phyloP scores from a whole-genome alignment of 805 yeast genomes.

The Pichia sporocuriosa region DNA sequence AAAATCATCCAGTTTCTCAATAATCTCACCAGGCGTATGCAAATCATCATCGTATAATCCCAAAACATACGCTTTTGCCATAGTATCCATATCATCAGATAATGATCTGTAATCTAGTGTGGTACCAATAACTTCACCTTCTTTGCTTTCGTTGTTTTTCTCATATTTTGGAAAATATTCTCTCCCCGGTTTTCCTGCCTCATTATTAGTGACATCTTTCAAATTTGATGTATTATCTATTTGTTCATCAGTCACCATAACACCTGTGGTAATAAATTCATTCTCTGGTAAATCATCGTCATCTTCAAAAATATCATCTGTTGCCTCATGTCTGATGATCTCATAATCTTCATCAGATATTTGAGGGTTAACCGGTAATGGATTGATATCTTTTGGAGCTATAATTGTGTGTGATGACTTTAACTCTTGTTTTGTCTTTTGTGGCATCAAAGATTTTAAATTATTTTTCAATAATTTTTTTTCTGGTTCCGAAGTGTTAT shows the following conservation, averaged over 20 bases:
- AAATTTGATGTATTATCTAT: no score
- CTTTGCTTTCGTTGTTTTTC: neutral
- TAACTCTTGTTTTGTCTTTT: neutral
- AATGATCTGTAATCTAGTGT: conserved; percentile 36
- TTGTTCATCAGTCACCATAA: neutral
- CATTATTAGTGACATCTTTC: no score
- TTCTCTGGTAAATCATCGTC: conserved; percentile 13
- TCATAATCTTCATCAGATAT: conserved; percentile 20
- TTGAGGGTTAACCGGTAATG: conserved; percentile 12
- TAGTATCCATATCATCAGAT: conserved; percentile 43
- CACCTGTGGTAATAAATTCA: conserved; percentile 4
- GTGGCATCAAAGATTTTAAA: conserved; percentile 13
- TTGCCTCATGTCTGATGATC: conserved; percentile 15
- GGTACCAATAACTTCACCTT: conserved; percentile 22
- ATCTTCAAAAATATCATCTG: conserved; percentile 17
- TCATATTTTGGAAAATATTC: conserved; percentile 10
- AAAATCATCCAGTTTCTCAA: conserved; percentile 49
- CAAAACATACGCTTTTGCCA: conserved; percentile 54
- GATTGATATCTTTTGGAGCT: conserved; percentile 19
- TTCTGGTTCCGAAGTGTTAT: neutral
- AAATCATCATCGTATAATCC: conserved; percentile 60
- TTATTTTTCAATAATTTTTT: conserved; percentile 4
- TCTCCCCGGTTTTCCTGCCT: neutral
- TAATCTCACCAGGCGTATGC: conserved; percentile 47
- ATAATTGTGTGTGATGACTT: conserved; percentile 5